phyloP scores from a whole-genome alignment of 2,329 filamentous ascomycete genomes.

The Chalaropsis ovoidea region DNA sequence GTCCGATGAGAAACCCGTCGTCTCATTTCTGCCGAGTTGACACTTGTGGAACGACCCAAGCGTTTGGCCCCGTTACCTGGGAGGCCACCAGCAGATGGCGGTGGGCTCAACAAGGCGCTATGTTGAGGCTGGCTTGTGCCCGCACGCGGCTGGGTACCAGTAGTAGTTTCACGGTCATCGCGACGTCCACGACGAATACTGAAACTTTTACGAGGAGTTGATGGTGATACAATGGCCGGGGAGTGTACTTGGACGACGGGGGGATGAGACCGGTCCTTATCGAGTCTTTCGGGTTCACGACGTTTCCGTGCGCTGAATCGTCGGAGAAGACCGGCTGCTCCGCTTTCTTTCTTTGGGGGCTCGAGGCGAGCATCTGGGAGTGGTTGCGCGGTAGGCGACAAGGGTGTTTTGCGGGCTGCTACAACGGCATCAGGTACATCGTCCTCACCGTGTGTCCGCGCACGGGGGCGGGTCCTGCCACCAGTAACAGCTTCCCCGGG shows the following conservation, averaged over 20 bases:
- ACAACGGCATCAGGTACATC: conserved; percentile 61
- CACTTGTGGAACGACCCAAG: conserved; percentile 78
- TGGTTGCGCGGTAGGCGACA: conserved; percentile 29
- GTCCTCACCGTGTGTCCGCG: conserved; percentile 89
- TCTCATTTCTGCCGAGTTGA: conserved; percentile 76
- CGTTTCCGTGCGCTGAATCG: conserved; percentile 82
- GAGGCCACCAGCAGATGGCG: conserved; percentile 48
- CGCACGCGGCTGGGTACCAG: conserved; percentile 40
- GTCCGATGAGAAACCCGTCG: conserved; percentile 45
- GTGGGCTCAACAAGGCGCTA: conserved; percentile 67
- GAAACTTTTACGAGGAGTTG: conserved; percentile 72
- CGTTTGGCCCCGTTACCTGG: conserved; percentile 54
- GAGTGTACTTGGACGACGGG: conserved; percentile 69
- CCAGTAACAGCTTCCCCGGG: conserved; percentile 79
- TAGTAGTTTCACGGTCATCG: conserved; percentile 41
- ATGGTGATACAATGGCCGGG: conserved; percentile 50
- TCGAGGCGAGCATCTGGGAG: conserved; percentile 44
- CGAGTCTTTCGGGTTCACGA: conserved; percentile 53
- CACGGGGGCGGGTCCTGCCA: conserved; percentile 70
- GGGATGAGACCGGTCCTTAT: conserved; percentile 58
- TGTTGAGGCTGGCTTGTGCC: conserved; percentile 62
- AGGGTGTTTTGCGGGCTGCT: conserved; percentile 19
- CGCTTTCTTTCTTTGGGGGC: conserved; percentile 77
- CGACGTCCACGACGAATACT: conserved; percentile 58
- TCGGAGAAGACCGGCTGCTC: conserved; percentile 71